Percentiles rank a stretch among this genome's conserved stretches.
Evolutionary conservation across 2,329 filamentous ascomycete genomes (phyloP).

Genomic region (Thermothelomyces thermophilus): DNA sequence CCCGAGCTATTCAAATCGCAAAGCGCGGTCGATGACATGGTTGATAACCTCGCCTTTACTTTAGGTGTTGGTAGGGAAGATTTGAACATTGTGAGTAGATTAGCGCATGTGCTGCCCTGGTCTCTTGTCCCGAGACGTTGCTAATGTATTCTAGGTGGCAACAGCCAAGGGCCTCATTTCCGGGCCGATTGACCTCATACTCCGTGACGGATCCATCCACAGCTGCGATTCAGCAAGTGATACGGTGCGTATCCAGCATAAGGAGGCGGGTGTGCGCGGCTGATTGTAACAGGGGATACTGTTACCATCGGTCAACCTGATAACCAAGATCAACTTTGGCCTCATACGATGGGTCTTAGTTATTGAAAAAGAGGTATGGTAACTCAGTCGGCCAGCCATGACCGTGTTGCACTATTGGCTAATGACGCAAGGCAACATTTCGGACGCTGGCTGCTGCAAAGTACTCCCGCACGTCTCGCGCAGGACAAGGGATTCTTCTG

Average conservation of each 20-base stretch:
- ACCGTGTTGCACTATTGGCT: not conserved
- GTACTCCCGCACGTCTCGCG: constrained; percentile 45
- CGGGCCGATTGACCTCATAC: constrained; percentile 46
- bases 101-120: not conserved
- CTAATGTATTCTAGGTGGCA: constrained; percentile 48
- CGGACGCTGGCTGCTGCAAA: constrained; percentile 53
- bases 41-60: constrained; percentile 69
- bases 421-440: constrained; percentile 59
- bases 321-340: constrained; percentile 45
- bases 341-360: constrained; percentile 59
- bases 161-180: constrained; percentile 65
- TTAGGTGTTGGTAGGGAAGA: constrained; percentile 56
- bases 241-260: constrained; percentile 24
- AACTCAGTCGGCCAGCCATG: no score
- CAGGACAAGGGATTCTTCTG: constrained; percentile 56
- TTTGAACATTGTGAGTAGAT: constrained; percentile 60
- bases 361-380: constrained; percentile 67
- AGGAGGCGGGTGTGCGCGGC: not conserved
- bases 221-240: constrained; percentile 26
- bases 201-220: constrained; percentile 27
- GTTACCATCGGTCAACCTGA: constrained; percentile 48
- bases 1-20: constrained; percentile 66
- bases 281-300: constrained; percentile 45
- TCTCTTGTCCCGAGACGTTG: not conserved
- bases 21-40: constrained; percentile 59